phyloP scores from a whole-genome alignment of 23 red algal species.

The Agarophyton chilense region DNA sequence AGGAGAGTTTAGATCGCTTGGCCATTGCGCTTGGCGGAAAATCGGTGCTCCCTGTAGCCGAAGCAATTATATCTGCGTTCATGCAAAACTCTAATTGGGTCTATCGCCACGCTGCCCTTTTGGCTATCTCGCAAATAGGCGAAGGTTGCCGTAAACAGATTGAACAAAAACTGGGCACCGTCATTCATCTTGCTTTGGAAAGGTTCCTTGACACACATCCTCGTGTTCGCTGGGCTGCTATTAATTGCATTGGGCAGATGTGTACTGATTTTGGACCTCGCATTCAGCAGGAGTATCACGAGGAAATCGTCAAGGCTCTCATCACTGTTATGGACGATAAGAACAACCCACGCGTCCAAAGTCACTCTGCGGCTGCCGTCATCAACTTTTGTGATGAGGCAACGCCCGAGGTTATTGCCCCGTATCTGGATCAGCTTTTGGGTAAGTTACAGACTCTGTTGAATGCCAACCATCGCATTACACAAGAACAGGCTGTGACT shows the following conservation, averaged over 20 bases:
- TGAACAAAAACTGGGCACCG: conserved; percentile 80
- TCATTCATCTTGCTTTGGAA: conserved; percentile 75
- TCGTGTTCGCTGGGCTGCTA: conserved; percentile 97
- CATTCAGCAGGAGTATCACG: conserved; percentile 88
- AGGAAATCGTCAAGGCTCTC: conserved; percentile 70
- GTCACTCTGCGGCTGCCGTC: conserved; percentile 93
- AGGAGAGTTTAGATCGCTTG: conserved; percentile 94
- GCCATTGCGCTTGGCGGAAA: conserved; percentile 97
- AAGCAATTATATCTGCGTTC: conserved; percentile 68
- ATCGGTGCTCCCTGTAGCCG: conserved; percentile 85
- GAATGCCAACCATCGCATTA: conserved; percentile 73
- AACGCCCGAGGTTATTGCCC: conserved; percentile 71
- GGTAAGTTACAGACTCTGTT: conserved; percentile 83
- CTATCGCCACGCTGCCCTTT: conserved; percentile 90
- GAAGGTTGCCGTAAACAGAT: conserved; percentile 98
- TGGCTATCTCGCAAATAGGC: conserved; percentile 96
- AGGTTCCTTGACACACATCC: conserved; percentile 88
- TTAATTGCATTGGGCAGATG: conserved; percentile 99
- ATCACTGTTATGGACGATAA: conserved; percentile 91
- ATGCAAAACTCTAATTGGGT: conserved; percentile 77
- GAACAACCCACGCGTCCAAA: conserved; percentile 88
- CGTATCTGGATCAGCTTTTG: conserved; percentile 88
- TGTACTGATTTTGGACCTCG: conserved; percentile 95
- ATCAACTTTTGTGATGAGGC: conserved; percentile 99
- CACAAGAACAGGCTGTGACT: conserved; percentile 95